A percentile compares a stretch with the other conserved stretches of the same genome.
phyloP scores from a whole-genome alignment of 768 basidiomycete genomes.

The Clathrus columnatus region DNA sequence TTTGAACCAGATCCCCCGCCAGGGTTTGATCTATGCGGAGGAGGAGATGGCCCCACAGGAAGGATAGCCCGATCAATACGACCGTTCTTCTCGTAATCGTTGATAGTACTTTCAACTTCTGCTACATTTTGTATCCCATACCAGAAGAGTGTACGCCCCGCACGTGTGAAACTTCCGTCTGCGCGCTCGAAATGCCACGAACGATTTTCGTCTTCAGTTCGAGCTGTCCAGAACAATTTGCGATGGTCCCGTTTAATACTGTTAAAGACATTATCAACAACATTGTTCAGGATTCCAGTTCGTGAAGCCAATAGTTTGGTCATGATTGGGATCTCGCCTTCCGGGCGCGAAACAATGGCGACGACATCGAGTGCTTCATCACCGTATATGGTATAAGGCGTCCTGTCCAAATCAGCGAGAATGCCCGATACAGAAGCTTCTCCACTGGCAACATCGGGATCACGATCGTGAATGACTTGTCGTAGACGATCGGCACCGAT shows the following conservation, averaged over 20 bases:
- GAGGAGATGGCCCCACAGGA: constrained; percentile 71
- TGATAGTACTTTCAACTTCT: constrained; percentile 84
- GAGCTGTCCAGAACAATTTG: constrained; percentile 95
- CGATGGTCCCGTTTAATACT: constrained; percentile 94
- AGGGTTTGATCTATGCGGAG: constrained; percentile 37
- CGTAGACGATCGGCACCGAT: constrained; percentile 93
- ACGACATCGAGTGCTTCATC: constrained; percentile 96
- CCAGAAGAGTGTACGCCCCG: constrained; percentile 94
- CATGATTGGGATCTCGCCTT: constrained; percentile 82
- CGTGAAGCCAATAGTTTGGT: constrained; percentile 87
- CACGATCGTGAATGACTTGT: constrained; percentile 90
- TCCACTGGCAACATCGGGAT: constrained; percentile 82
- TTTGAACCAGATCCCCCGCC: constrained; percentile 31
- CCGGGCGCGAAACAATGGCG: constrained; percentile 88
- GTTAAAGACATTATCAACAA: constrained; percentile 95
- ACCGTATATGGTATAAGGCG: constrained; percentile 92
- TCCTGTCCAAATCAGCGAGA: constrained; percentile 68
- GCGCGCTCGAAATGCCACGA: constrained; percentile 99
- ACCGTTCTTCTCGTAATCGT: constrained; percentile 55
- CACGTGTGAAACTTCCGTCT: constrained; percentile 93
- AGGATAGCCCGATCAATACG: constrained; percentile 85
- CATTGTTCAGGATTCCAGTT: constrained; percentile 84
- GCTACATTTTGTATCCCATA: constrained; percentile 87
- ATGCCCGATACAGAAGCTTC: constrained; percentile 81
- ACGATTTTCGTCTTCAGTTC: constrained; percentile 92